A percentile compares a stretch with the other conserved stretches of the same genome.
These are phyloP conservation scores for Starmerella etchellsii DNA, from an alignment of 805 yeast genomes.

Conservation along the genomic window DNA sequence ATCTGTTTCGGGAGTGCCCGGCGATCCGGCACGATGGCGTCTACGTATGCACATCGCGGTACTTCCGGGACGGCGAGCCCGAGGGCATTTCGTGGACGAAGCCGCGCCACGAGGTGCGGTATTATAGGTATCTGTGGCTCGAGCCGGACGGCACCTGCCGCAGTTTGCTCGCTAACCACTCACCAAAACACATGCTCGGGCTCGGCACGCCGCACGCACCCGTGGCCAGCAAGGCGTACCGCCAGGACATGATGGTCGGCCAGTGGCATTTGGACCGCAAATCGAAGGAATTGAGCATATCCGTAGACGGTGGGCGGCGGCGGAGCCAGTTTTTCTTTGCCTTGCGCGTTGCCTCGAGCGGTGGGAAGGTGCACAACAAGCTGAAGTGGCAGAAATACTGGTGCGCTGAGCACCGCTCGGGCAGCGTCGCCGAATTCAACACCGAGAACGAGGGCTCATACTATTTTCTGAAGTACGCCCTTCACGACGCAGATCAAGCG, in stretches of 20 bases:
- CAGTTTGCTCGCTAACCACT: conserved; percentile 54
- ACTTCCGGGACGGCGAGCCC: conserved; percentile 70
- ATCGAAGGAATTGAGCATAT: conserved; percentile 38
- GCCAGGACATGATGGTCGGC: conserved; percentile 13
- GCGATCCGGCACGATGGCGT: conserved; percentile 69
- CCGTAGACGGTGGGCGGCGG: conserved; percentile 36
- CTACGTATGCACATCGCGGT: conserved; percentile 74
- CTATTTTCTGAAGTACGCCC: conserved; percentile 33
- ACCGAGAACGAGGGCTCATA: conserved; percentile 67
- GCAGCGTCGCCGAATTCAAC: conserved; percentile 42
- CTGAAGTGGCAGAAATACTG: conserved; percentile 59
- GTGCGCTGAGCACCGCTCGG: conserved; percentile 42
- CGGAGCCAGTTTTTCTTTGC: conserved; percentile 49
- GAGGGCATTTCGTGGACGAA: conserved; percentile 44
- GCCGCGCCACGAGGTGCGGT: conserved; percentile 75
- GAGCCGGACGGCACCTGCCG: conserved; percentile 65
- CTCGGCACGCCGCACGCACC: conserved; percentile 6
- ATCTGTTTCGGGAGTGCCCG: conserved; percentile 54
- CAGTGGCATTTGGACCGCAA: conserved; percentile 47
- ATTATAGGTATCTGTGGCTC: conserved; percentile 74
- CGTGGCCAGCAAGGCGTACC: not conserved
- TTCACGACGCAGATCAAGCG: too few species aligned
- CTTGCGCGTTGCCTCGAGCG: conserved; percentile 50
- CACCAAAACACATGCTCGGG: conserved; percentile 53
- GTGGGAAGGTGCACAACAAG: conserved; percentile 53